These are phyloP conservation scores for Aspergillus fructus DNA, from an alignment of 2,329 filamentous ascomycete genomes.

Conservation along the genomic window DNA sequence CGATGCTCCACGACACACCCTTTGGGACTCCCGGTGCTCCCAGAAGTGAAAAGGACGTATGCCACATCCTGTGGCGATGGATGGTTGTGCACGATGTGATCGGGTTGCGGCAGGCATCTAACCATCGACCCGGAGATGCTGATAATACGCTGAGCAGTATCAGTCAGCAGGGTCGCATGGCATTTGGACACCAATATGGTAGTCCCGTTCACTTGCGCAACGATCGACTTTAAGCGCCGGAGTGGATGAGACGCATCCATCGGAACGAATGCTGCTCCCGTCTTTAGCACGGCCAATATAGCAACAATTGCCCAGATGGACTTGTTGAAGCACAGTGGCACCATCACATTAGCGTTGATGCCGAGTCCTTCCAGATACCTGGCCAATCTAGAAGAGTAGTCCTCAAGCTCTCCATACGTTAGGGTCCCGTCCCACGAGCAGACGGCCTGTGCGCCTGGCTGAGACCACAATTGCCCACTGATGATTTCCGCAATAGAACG, in stretches of 20 bases:
- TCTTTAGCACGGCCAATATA: neutral
- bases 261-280: neutral
- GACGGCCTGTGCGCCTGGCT: too few relatives aligned
- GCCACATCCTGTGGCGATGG: neutral
- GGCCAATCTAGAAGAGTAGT: too few relatives aligned
- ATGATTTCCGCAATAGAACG: too few relatives aligned
- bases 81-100: too few relatives aligned
- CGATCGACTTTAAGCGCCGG: neutral
- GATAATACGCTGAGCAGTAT: neutral
- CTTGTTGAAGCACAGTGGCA: neutral
- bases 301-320: neutral
- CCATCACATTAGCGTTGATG: neutral
- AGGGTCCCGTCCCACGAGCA: too few relatives aligned
- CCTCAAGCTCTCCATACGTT: too few relatives aligned
- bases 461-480: too few relatives aligned
- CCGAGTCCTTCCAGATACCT: too few relatives aligned
- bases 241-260: neutral
- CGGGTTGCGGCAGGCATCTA: neutral
- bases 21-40: slow-evolving; percentile 82
- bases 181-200: too few relatives aligned
- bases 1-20: slow-evolving; percentile 76
- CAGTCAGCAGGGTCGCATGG: too few relatives aligned
- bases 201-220: neutral
- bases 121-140: neutral
- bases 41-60: slow-evolving; percentile 62